Percentiles rank a stretch among this genome's conserved stretches.
Conservation (phyloP, 2,329 filamentous ascomycete species). For the Penicillium sp. region DNA sequence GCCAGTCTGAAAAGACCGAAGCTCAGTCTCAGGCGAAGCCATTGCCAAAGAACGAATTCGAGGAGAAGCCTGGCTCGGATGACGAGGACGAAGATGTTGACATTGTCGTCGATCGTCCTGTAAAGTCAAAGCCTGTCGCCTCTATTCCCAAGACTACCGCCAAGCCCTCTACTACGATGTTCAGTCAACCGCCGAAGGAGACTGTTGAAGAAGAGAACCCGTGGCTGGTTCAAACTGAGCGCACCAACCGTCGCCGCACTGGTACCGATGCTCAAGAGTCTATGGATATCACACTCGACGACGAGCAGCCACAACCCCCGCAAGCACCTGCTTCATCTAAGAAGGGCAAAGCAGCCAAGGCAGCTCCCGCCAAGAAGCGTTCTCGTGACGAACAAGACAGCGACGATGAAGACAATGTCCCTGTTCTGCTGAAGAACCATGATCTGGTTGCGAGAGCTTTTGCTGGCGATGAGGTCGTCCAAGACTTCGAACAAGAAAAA, state of each 20-base stretch:
- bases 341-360: slow-evolving; percentile 22
- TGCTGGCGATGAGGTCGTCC: slow-evolving; percentile 80
- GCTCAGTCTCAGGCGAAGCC: slow-evolving; percentile 29
- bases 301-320: slow-evolving; percentile 14
- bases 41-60: slow-evolving; percentile 57
- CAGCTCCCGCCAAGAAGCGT: slow-evolving; percentile 20
- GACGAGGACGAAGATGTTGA: slow-evolving; percentile 42
- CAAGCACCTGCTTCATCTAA: slow-evolving; percentile 21
- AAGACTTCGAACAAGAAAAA: slow-evolving; percentile 81
- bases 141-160: slow-evolving; percentile 12
- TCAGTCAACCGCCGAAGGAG: slow-evolving; percentile 22
- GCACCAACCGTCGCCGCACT: slow-evolving; percentile 33
- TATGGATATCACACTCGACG: slow-evolving; percentile 36
- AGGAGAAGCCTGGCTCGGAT: slow-evolving; percentile 59
- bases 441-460: slow-evolving; percentile 81
- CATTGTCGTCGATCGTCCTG: slow-evolving; percentile 33
- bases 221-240: slow-evolving; percentile 38
- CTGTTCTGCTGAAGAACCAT: slow-evolving; percentile 51
- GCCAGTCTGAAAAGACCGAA: slow-evolving; percentile 34
- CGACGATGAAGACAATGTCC: slow-evolving; percentile 44
- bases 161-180: slow-evolving; percentile 14
- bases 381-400: slow-evolving; percentile 48
- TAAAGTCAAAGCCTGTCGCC: slow-evolving; percentile 20
- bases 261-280: slow-evolving; percentile 29
- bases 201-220: slow-evolving; percentile 35